These are phyloP conservation scores for Pseudopyricularia javanii DNA, from an alignment of 2,329 filamentous ascomycete species.

Conservation along the genomic window DNA sequence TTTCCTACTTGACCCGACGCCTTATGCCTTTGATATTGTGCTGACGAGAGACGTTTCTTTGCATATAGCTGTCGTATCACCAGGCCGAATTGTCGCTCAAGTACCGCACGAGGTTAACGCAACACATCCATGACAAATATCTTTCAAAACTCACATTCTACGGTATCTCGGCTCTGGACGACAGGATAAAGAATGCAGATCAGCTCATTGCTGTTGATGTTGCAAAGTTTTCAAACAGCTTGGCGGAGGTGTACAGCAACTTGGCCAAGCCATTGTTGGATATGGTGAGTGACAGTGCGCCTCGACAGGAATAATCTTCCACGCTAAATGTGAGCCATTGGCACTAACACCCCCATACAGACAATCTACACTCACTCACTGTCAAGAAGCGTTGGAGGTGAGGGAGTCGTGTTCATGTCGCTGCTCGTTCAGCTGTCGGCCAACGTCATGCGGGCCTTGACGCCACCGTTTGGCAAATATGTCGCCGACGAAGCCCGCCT, in stretches of 20 bases:
- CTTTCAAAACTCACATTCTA: slow-evolving; percentile 98
- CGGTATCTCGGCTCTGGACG: slow-evolving; percentile 85
- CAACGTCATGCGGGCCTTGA: slow-evolving; percentile 83
- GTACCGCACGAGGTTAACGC: slow-evolving; percentile 87
- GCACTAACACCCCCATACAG: slow-evolving; percentile 16
- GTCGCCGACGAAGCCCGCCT: slow-evolving; percentile 90
- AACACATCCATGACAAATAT: slow-evolving; percentile 90
- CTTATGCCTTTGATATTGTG: neutral
- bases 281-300: slow-evolving; percentile 50
- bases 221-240: slow-evolving; percentile 86
- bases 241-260: slow-evolving; percentile 93
- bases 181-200: slow-evolving; percentile 96
- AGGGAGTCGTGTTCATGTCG: slow-evolving; percentile 92
- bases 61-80: slow-evolving; percentile 75
- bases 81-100: slow-evolving; percentile 89
- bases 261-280: slow-evolving; percentile 89
- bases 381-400: slow-evolving; percentile 88
- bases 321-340: neutral
- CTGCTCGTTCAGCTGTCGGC: slow-evolving; percentile 87
- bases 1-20: neutral
- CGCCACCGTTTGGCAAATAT: slow-evolving; percentile 93
- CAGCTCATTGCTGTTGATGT: slow-evolving; percentile 96
- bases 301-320: no score
- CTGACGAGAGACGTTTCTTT: neutral
- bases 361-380: slow-evolving; percentile 90